phyloP scores from a whole-genome alignment of 768 basidiomycete species.

The Podaxis carcinomalis region DNA sequence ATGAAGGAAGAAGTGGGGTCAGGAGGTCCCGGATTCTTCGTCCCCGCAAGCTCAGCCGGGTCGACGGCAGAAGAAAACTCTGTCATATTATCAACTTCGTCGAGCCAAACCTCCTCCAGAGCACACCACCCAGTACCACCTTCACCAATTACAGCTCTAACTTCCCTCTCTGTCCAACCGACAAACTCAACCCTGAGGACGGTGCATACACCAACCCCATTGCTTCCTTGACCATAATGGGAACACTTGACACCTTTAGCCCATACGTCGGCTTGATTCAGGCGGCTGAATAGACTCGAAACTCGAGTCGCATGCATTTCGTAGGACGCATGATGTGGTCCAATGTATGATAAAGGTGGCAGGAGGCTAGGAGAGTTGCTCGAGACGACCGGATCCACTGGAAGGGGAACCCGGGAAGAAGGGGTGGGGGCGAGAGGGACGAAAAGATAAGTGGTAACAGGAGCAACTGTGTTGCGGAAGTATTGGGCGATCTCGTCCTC shows the following conservation, averaged over 20 bases:
- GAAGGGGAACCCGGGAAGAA: conserved; percentile 58
- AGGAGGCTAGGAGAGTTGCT: conserved; percentile 16
- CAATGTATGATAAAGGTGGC: conserved; percentile 52
- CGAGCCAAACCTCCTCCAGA: conserved; percentile 47
- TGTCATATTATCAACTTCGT: conserved; percentile 22
- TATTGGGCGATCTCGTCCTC: conserved; percentile 50
- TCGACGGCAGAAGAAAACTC: conserved; percentile 22
- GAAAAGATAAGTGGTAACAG: conserved; percentile 63
- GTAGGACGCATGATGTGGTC: conserved; percentile 47
- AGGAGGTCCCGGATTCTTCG: conserved; percentile 17
- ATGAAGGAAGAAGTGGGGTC: conserved; percentile 69
- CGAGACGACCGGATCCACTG: conserved; percentile 20
- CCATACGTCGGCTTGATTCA: conserved; percentile 72
- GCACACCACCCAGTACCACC: conserved; percentile 73
- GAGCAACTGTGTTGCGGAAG: conserved; percentile 38
- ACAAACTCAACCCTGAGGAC: conserved; percentile 64
- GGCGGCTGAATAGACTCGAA: conserved; percentile 60
- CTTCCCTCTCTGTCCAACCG: conserved; percentile 68
- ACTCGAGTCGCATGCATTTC: conserved; percentile 59
- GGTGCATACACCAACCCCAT: conserved; percentile 52
- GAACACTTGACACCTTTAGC: conserved; percentile 52
- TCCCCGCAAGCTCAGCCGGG: conserved; percentile 2
- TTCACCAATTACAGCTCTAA: conserved; percentile 66
- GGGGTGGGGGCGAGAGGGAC: conserved; percentile 78
- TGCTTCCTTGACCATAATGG: conserved; percentile 38